These are phyloP conservation scores for Cunninghamia lanceolata DNA, from an alignment of 75 land plant species.

Conservation along the genomic window DNA sequence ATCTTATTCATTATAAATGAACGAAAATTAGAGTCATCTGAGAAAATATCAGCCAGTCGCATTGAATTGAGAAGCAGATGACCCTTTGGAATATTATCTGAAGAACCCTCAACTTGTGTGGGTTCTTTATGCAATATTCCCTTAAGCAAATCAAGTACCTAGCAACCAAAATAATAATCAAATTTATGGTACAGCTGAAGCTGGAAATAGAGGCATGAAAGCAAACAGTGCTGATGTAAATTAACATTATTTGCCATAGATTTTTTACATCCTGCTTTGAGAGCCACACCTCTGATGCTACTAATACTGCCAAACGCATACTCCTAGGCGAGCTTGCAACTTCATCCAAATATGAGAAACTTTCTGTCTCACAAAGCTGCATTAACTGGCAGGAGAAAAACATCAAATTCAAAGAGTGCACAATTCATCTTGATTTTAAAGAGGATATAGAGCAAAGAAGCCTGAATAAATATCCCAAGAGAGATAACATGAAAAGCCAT, in stretches of 20 bases:
- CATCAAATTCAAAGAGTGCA: not conserved
- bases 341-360: slow-evolving; percentile 88
- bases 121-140: slow-evolving; percentile 39
- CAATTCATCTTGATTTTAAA: not conserved
- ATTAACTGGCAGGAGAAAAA: slow-evolving; percentile 52
- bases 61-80: slow-evolving; percentile 71
- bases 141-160: slow-evolving; percentile 75
- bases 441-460: not conserved
- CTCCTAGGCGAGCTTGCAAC: slow-evolving; percentile 67
- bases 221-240: not conserved
- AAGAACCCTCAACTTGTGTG: slow-evolving; percentile 17
- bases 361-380: slow-evolving; percentile 90
- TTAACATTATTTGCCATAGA: slow-evolving; percentile 3
- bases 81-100: slow-evolving; percentile 55
- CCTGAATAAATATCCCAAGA: not conserved
- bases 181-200: not conserved
- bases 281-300: slow-evolving; percentile 66
- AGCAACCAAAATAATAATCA: not conserved
- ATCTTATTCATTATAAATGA: slow-evolving; percentile 58
- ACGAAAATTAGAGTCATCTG: slow-evolving; percentile 97
- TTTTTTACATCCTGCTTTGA: not conserved
- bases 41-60: slow-evolving; percentile 93
- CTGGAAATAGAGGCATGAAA: not conserved
- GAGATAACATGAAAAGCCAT: not conserved
- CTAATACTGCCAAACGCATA: slow-evolving; percentile 70